These are phyloP conservation scores for Rhizomucor pusillus DNA, from an alignment of 371 early-diverging fungal genomes.

Conservation along the genomic window DNA sequence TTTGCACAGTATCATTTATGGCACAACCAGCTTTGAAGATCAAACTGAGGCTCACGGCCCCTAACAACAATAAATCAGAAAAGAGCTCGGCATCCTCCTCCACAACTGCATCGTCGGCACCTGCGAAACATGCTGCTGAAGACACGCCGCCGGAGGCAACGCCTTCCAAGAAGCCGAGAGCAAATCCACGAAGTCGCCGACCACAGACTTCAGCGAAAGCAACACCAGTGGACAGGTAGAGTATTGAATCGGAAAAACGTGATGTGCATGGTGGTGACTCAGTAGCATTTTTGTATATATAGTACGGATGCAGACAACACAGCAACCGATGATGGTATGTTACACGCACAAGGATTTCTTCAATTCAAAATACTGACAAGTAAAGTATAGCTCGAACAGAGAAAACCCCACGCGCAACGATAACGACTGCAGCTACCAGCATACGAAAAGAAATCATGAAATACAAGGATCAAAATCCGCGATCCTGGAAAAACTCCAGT, in stretches of 20 bases:
- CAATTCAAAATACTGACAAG: no score
- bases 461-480: constrained; percentile 34
- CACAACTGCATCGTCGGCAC: constrained; percentile 9
- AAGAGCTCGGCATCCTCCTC: constrained; percentile 14
- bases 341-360: no score
- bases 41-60: constrained; percentile 23
- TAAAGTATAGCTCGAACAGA: not conserved
- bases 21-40: constrained; percentile 36
- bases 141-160: not conserved
- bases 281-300: not conserved
- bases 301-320: not conserved
- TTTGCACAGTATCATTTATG: constrained; percentile 8
- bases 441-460: constrained; percentile 28
- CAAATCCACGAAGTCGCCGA: constrained; percentile 2
- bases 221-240: not conserved
- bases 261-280: not conserved
- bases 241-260: no score
- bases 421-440: constrained; percentile 1
- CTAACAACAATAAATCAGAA: constrained; percentile 7
- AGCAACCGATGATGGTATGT: constrained; percentile 5
- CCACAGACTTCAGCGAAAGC: not conserved
- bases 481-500: constrained; percentile 27
- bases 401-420: not conserved
- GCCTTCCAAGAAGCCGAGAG: constrained; percentile 7
- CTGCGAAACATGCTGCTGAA: not conserved